Conservation (phyloP, 495 filamentous ascomycete genomes). For the Xylaria longipes region DNA sequence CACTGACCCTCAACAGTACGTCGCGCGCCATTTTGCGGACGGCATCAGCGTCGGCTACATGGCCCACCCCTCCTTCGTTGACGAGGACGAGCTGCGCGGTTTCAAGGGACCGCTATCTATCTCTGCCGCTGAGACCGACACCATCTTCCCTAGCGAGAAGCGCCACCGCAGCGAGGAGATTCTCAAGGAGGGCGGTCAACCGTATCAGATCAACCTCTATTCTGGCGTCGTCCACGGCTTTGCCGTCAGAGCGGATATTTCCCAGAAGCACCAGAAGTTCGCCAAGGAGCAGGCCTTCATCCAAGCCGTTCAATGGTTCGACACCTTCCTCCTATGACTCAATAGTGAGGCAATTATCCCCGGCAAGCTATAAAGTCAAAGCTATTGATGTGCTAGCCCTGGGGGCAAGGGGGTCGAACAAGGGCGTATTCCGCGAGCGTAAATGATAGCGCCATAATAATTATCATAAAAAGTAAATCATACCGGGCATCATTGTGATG, state of each 20-base stretch:
- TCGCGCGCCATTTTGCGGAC: slow-evolving; percentile 52
- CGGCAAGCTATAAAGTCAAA: slow-evolving; percentile 17
- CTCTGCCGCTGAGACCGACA: slow-evolving; percentile 78
- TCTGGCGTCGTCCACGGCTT: slow-evolving; percentile 81
- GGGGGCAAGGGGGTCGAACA: too few relatives aligned
- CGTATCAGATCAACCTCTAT: slow-evolving; percentile 85
- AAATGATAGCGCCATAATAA: slow-evolving; percentile 7
- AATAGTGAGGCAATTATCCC: background rate
- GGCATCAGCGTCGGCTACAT: slow-evolving; percentile 67
- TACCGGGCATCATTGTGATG: slow-evolving; percentile 3
- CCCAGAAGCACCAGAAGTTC: slow-evolving; percentile 66
- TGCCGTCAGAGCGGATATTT: slow-evolving; percentile 71
- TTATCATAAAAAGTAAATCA: slow-evolving; percentile 7
- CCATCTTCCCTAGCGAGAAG: slow-evolving; percentile 77
- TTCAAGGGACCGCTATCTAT: slow-evolving; percentile 77
- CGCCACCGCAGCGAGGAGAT: slow-evolving; percentile 64
- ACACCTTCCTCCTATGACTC: slow-evolving; percentile 54
- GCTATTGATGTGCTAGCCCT: background rate
- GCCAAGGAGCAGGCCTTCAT: slow-evolving; percentile 86
- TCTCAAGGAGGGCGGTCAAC: slow-evolving; percentile 63
- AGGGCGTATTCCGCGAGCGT: background rate
- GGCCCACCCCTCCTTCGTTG: slow-evolving; percentile 80
- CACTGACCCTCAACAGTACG: slow-evolving; percentile 42
- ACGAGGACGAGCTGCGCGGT: slow-evolving; percentile 74
- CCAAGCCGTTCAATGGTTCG: slow-evolving; percentile 83